phyloP scores from a whole-genome alignment of 768 basidiomycete genomes.

The Tephrocybe sp. region DNA sequence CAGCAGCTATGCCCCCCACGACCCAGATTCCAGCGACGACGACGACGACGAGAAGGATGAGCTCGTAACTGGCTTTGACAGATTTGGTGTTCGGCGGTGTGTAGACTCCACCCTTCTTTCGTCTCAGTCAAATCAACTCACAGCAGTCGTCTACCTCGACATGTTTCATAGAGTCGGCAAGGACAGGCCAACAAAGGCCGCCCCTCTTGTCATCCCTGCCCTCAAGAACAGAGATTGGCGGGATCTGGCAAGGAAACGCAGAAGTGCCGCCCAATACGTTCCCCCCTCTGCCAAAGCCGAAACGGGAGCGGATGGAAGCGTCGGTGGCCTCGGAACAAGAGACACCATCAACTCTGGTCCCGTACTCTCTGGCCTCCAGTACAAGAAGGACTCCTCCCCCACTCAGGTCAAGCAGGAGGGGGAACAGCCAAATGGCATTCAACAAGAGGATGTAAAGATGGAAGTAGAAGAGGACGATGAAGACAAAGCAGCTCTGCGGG shows the following conservation, averaged over 20 bases:
- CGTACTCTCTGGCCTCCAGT: conserved; percentile 65
- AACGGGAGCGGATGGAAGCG: conserved; percentile 69
- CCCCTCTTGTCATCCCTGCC: conserved; percentile 83
- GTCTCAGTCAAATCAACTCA: conserved; percentile 69
- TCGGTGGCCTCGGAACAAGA: conserved; percentile 73
- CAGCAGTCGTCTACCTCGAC: conserved; percentile 43
- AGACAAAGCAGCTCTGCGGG: conserved; percentile 79
- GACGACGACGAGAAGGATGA: conserved; percentile 66
- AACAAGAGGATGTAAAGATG: conserved; percentile 29
- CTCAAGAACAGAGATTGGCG: conserved; percentile 92
- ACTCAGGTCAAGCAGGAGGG: conserved; percentile 32
- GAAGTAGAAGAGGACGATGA: conserved; percentile 56
- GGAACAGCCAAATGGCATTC: conserved; percentile 10
- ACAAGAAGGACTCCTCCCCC: conserved; percentile 34
- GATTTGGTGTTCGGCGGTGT: conserved; percentile 83
- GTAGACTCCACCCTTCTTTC: conserved; percentile 35
- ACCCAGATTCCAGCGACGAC: conserved; percentile 59
- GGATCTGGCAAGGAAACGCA: conserved; percentile 69
- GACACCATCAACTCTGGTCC: conserved; percentile 81
- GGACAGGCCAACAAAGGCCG: conserved; percentile 45
- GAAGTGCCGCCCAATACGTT: conserved; percentile 53
- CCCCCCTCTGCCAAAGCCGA: conserved; percentile 58
- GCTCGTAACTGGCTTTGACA: conserved; percentile 70
- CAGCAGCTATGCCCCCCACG: conserved; percentile 24
- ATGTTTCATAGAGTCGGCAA: conserved; percentile 40